phyloP scores from a whole-genome alignment of 2,329 filamentous ascomycete genomes.

The Lecanosticta acicola region DNA sequence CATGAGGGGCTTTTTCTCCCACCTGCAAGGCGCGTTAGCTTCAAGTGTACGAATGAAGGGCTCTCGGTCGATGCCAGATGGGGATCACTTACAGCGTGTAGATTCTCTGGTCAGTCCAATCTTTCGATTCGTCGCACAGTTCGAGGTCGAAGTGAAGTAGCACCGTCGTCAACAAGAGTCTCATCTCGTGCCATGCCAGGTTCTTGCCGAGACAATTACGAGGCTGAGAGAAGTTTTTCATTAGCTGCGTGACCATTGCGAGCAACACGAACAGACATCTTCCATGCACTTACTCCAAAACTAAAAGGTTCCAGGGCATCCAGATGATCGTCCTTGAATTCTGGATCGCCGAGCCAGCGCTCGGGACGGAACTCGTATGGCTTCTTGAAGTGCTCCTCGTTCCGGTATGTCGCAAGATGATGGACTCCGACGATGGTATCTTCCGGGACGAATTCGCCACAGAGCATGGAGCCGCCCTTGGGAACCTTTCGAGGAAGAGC shows the following conservation, averaged over 20 bases:
- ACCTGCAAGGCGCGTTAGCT: background rate
- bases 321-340: conserved; percentile 21
- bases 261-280: too few species aligned
- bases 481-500: conserved; percentile 18
- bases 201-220: conserved; percentile 25
- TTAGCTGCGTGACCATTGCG: background rate
- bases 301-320: conserved; percentile 25
- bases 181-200: conserved; percentile 30
- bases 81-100: conserved; percentile 20
- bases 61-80: too few species aligned
- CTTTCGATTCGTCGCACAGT: conserved; percentile 20
- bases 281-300: conserved; percentile 30
- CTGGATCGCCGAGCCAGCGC: conserved; percentile 26
- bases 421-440: conserved; percentile 9
- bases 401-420: conserved; percentile 7
- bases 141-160: conserved; percentile 14
- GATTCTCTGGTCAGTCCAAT: conserved; percentile 31
- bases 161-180: conserved; percentile 24
- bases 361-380: conserved; percentile 29
- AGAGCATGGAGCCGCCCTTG: conserved; percentile 15
- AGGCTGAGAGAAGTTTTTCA: background rate
- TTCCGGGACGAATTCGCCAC: conserved; percentile 20
- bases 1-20: conserved; percentile 11
- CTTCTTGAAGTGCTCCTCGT: conserved; percentile 17
- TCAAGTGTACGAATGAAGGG: background rate